A percentile compares a stretch with the other conserved stretches of the same genome.
Evolutionary conservation across 148 eudicot species (phyloP).

Genomic region (Cornus controversa): DNA sequence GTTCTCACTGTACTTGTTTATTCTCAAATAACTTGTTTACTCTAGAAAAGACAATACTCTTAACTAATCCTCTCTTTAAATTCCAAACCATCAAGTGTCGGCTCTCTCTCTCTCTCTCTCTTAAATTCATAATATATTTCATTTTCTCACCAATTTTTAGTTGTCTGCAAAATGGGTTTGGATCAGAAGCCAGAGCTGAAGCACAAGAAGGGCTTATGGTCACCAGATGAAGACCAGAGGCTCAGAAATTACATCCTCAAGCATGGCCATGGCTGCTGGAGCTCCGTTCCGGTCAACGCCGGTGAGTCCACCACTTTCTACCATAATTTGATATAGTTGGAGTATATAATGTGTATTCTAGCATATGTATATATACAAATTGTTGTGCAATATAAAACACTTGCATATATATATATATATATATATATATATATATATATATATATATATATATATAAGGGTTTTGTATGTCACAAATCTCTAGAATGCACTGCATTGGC

Average conservation of each 20-base stretch:
- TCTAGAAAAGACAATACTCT: neutral
- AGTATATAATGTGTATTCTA: too few relatives aligned
- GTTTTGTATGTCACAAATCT: neutral
- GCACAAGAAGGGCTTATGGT: conserved; percentile 86
- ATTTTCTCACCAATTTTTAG: neutral
- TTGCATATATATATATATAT: neutral
- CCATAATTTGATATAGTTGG: neutral
- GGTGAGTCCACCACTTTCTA: conserved; percentile 35
- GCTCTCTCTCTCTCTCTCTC: conserved; percentile 3
- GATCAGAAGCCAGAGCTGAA: conserved; percentile 38
- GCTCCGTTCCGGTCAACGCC: conserved; percentile 67
- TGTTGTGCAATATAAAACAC: neutral
- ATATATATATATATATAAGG: too few relatives aligned
- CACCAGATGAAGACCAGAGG: conserved; percentile 83
- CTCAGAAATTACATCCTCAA: conserved; percentile 55
- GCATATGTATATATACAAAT: neutral
- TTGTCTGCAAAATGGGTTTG: conserved; percentile 29
- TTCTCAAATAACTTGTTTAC: neutral
- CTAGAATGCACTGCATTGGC: neutral
- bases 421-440: too few relatives aligned
- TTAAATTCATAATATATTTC: neutral
- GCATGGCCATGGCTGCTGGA: conserved; percentile 89
- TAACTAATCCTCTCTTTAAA: conserved; percentile 24
- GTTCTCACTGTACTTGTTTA: neutral
- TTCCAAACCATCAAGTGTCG: conserved; percentile 11